Evolutionary conservation across 2,329 filamentous ascomycete genomes (phyloP), one percentile per base, ranked within the genome.

Genomic region (Aspergillus melleus): DNA sequence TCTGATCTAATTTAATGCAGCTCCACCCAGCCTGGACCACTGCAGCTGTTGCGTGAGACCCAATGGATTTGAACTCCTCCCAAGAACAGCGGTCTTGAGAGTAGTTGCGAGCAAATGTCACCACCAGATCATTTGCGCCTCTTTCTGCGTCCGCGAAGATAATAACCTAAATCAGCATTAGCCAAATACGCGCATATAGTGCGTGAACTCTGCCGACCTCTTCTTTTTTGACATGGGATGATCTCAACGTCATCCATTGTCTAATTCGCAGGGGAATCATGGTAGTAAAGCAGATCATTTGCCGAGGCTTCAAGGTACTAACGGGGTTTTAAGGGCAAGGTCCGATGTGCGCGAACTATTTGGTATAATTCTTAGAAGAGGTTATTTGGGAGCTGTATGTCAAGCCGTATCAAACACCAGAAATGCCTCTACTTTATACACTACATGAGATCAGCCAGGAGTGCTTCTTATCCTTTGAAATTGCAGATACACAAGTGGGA

Each of bases 11-110:
- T 0, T 20, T 20, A 20, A 20, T 29, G 39, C 39, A 49, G 39
- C n/a, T 54, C 52, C 52, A 54, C 24, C 52, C 52, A 46, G 52
- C 52, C 4, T 46, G 8, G 20, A 54, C 52, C 10, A 54, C 52
- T 54, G 52, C 52, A 54, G 36, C 30, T 54, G 52, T 47, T 20
- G 52, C 52, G 26, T 42, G 16, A 9, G 52, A 12, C 0, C 52
- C 52, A 20, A 54, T 47, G 9, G 52, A 54, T 39, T 54, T 54
- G 36, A 47, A 47, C 22, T 54, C 39, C 12, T 9, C 30, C 52
- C 52, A 54, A 30, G 39, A 19, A n/a, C 24, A 19, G 24, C 39
- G 39, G 24, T 47, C 39, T n/a, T 46, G 12, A 22, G 16, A 54
- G 0, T 9, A 16, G 10, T 30, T 20, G 52, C 26, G 52, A 30